phyloP scores from a whole-genome alignment of 495 filamentous ascomycete genomes.

The Penicillium soppii region DNA sequence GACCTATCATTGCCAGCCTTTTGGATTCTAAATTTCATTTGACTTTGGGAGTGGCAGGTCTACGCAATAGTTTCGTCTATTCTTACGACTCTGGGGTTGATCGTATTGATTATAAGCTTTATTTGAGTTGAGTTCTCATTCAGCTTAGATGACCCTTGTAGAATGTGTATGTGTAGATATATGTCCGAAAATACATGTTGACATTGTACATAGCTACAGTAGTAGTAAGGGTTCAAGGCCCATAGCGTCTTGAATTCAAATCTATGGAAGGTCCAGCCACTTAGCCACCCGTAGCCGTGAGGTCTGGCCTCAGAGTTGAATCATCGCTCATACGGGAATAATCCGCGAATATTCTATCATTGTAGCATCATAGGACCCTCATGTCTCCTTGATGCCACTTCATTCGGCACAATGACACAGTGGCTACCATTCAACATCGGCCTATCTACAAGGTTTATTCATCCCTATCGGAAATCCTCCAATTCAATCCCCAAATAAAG shows the following conservation, averaged over 20 bases:
- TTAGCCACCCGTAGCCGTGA: too few species aligned
- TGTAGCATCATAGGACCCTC: slow-evolving; percentile 1
- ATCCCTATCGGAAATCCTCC: background rate
- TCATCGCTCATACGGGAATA: slow-evolving; percentile 8
- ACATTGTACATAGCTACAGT: too few species aligned
- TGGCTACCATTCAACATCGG: background rate
- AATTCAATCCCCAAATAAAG: background rate
- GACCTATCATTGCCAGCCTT: too few species aligned
- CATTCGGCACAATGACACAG: background rate
- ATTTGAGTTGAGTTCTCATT: background rate
- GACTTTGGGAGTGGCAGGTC: background rate
- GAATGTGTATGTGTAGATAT: too few species aligned
- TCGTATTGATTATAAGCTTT: background rate
- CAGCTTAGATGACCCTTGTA: too few species aligned
- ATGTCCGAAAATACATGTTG: too few species aligned
- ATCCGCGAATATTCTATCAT: slow-evolving; percentile 5
- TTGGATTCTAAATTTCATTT: background rate
- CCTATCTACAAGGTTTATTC: background rate
- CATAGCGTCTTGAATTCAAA: too few species aligned
- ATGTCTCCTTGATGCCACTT: background rate
- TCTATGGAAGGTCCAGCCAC: slow-evolving; percentile 8
- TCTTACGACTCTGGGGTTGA: background rate
- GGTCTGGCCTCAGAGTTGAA: slow-evolving; percentile 11
- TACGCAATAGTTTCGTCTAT: background rate
- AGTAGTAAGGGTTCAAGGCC: too few species aligned